A percentile compares a stretch with the other conserved stretches of the same genome.
These are phyloP conservation scores for Dendrobium nobile DNA, from an alignment of 106 monocot genomes.

Conservation along the genomic window DNA sequence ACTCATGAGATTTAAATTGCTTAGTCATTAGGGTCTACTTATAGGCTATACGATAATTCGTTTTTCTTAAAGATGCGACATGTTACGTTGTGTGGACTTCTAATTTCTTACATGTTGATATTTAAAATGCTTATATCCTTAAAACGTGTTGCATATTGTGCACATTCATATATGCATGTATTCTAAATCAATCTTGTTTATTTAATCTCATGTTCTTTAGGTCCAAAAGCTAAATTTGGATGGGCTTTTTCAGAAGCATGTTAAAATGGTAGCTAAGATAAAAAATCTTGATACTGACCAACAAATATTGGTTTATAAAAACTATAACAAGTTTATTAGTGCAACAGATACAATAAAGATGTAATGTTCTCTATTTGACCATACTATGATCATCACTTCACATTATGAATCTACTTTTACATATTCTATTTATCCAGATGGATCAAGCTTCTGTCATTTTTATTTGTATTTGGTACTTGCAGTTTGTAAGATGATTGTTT, in stretches of 20 bases:
- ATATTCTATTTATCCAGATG: too few species aligned
- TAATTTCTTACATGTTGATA: background rate
- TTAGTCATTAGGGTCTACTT: background rate
- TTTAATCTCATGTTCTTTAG: conserved; percentile 2
- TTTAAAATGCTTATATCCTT: too few species aligned
- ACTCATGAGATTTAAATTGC: background rate
- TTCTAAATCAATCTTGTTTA: background rate
- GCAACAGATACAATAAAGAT: too few species aligned
- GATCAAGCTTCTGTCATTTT: too few species aligned
- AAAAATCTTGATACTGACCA: conserved; percentile 96
- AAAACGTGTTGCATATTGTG: background rate
- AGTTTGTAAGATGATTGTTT: too few species aligned
- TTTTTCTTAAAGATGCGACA: background rate
- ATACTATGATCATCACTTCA: too few species aligned
- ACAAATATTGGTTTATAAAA: conserved; percentile 97
- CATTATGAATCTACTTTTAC: too few species aligned
- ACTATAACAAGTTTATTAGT: too few species aligned
- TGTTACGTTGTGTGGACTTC: background rate
- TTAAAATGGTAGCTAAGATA: conserved; percentile 96
- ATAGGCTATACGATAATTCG: background rate
- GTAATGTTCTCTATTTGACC: too few species aligned
- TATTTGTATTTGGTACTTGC: too few species aligned
- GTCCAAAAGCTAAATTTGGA: too few species aligned
- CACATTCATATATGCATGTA: background rate
- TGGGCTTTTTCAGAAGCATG: conserved; percentile 80